Percentiles rank a stretch among this genome's conserved stretches.
phyloP scores from a whole-genome alignment of 2,329 filamentous ascomycete genomes.

The Aschersonia sp. region DNA sequence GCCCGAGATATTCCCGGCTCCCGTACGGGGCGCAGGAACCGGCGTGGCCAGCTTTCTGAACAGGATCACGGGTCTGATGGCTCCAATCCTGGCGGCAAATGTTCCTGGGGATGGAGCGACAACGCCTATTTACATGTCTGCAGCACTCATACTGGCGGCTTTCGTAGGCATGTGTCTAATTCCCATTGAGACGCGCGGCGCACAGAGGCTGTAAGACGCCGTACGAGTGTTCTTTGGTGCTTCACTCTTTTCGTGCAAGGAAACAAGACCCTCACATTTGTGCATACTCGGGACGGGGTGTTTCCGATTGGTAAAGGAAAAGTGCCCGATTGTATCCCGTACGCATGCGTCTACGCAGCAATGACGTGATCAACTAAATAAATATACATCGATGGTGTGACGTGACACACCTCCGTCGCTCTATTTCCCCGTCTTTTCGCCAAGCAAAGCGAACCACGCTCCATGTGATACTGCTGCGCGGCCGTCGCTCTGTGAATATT shows the following conservation, averaged over 20 bases:
- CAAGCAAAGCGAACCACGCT: too few species aligned
- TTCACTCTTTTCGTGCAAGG: too few species aligned
- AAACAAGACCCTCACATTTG: too few species aligned
- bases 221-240: background rate
- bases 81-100: constrained; percentile 52
- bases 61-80: constrained; percentile 49
- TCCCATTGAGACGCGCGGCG: constrained; percentile 48
- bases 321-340: too few species aligned
- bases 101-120: constrained; percentile 42
- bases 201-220: constrained; percentile 33
- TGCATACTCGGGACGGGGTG: too few species aligned
- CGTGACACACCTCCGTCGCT: too few species aligned
- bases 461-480: too few species aligned
- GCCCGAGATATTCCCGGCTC: constrained; percentile 61
- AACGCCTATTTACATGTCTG: constrained; percentile 42
- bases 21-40: constrained; percentile 55
- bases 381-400: too few species aligned
- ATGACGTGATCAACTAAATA: too few species aligned
- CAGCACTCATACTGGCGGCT: constrained; percentile 39
- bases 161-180: constrained; percentile 46
- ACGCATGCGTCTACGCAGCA: too few species aligned
- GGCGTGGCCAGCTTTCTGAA: constrained; percentile 62
- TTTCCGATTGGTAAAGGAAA: too few species aligned
- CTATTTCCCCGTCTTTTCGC: too few species aligned
- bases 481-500: background rate